Evolutionary conservation across 2,329 filamentous ascomycete genomes (phyloP).

Genomic region (Paecilomyces formosus): DNA sequence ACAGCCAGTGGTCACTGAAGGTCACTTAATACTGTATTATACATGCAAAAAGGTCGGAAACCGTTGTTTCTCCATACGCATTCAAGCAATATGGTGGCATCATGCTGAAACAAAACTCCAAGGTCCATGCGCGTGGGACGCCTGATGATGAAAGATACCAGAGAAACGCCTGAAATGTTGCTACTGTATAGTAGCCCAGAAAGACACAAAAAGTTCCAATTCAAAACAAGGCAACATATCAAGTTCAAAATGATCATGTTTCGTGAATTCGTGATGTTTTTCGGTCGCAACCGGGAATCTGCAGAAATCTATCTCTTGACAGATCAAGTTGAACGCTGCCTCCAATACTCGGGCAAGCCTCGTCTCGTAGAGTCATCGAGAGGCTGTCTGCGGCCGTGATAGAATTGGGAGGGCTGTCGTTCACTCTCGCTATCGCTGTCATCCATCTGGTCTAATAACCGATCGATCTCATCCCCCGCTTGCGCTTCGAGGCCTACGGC

Average conservation of each 20-base stretch:
- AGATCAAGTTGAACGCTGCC: not conserved
- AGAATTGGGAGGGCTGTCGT: constrained; percentile 4
- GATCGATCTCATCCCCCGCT: constrained; percentile 33
- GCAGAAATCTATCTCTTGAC: not conserved
- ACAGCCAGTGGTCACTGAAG: not conserved
- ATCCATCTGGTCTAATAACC: constrained; percentile 34
- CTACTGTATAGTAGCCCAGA: not conserved
- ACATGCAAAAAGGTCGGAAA: not conserved
- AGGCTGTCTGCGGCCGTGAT: not conserved
- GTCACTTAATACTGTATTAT: not conserved
- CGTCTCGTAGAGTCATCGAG: not conserved
- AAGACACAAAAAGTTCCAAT: not conserved
- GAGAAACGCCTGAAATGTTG: not conserved
- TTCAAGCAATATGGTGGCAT: not conserved
- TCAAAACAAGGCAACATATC: too few relatives aligned
- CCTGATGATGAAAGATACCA: not conserved
- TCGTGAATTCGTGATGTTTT: not conserved
- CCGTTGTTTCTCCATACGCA: not conserved
- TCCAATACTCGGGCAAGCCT: not conserved
- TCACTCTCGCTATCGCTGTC: constrained; percentile 31
- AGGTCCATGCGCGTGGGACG: not conserved
- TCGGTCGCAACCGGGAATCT: not conserved
- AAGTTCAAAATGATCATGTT: not conserved
- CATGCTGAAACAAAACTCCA: not conserved
- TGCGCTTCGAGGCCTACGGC: constrained; percentile 20